Evolutionary conservation across 495 filamentous ascomycete species (phyloP).

Genomic region (Amorphotheca resinae): DNA sequence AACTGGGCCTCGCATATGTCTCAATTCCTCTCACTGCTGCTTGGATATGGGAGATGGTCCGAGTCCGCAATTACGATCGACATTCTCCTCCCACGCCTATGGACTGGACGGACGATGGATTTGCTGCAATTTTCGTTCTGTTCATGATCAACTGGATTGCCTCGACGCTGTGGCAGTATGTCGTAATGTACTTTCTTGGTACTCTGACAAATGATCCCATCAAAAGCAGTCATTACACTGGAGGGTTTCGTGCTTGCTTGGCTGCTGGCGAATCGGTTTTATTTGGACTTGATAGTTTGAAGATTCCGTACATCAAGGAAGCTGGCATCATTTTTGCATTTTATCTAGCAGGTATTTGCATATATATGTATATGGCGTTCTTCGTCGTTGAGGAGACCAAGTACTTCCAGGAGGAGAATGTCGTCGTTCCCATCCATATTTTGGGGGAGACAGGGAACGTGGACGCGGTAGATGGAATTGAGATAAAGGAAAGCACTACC

Average conservation of each 20-base stretch:
- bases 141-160: neutral
- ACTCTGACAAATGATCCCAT: neutral
- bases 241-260: neutral
- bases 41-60: neutral
- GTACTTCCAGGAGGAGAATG: constrained; percentile 1
- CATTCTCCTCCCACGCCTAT: neutral
- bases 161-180: constrained; percentile 1
- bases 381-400: constrained; percentile 3
- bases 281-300: neutral
- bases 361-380: constrained; percentile 1
- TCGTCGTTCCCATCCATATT: constrained; percentile 1
- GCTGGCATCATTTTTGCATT: constrained; percentile 5
- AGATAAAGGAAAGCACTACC: neutral
- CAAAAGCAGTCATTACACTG: constrained; percentile 1
- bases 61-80: neutral
- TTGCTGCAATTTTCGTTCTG: neutral
- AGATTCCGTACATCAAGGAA: constrained; percentile 1
- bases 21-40: neutral
- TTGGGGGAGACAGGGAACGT: neutral
- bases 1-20: neutral
- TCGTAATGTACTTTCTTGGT: constrained; percentile 2
- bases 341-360: neutral
- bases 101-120: constrained; percentile 2
- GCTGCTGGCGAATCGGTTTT: neutral
- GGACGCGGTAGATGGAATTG: neutral